Percentiles rank a stretch among this genome's conserved stretches.
Evolutionary conservation across 192 early-diverging fungal species (phyloP).

Genomic region (Phycomyces blakesleeanus): DNA sequence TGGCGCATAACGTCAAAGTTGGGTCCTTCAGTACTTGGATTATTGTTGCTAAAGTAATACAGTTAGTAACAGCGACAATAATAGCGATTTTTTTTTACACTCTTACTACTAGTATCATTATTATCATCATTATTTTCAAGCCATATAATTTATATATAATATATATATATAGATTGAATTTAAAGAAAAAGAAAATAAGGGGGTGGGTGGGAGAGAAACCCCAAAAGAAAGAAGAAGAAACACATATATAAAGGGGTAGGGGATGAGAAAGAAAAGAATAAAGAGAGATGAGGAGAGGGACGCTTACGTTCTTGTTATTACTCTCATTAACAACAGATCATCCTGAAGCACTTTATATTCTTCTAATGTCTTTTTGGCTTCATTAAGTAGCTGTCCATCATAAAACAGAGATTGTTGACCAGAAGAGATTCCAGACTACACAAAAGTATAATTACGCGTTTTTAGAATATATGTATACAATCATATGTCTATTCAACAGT

Average conservation of each 20-base stretch:
- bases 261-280: no score
- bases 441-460: neutral
- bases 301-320: conserved; percentile 4
- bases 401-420: conserved; percentile 60
- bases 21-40: conserved; percentile 9
- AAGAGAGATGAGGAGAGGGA: no score
- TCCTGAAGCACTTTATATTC: conserved; percentile 63
- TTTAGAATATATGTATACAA: neutral
- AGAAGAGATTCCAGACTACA: conserved; percentile 60
- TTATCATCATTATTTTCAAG: no score
- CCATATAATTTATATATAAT: no score
- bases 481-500: no score
- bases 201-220: no score
- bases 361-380: conserved; percentile 60
- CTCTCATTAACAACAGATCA: conserved; percentile 68
- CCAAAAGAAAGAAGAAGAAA: no score
- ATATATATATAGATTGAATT: no score
- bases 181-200: no score
- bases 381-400: conserved; percentile 60
- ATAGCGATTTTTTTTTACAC: neutral
- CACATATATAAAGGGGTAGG: no score
- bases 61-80: neutral
- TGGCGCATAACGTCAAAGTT: conserved; percentile 52
- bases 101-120: no score
- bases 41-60: neutral